These are phyloP conservation scores for Biscogniauxia mediterranea DNA, from an alignment of 2,329 filamentous ascomycete species.

Conservation along the genomic window DNA sequence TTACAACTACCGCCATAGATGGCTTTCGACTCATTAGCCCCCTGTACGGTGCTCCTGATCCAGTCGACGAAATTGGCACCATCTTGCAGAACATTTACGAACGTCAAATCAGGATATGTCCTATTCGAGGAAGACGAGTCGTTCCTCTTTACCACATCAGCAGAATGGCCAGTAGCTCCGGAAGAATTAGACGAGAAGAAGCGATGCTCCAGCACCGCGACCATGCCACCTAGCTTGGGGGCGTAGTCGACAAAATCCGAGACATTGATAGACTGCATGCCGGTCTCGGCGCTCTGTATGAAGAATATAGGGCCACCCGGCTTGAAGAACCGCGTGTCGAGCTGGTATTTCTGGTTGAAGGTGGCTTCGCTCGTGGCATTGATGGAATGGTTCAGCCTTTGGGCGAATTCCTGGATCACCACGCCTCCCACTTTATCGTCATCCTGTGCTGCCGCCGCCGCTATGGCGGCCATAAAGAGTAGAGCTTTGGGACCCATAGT, in stretches of 20 bases:
- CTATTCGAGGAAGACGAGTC: conserved; percentile 2
- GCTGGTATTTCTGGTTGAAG: conserved; percentile 20
- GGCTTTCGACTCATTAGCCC: conserved; percentile 13
- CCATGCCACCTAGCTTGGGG: conserved; percentile 15
- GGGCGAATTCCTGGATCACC: conserved; percentile 13
- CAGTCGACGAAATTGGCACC: conserved; percentile 19
- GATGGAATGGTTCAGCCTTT: conserved; percentile 16
- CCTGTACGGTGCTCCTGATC: conserved; percentile 18
- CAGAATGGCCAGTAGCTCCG: conserved; percentile 13
- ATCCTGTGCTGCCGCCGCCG: not conserved
- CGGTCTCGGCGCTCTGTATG: conserved; percentile 17
- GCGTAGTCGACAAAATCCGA: conserved; percentile 21
- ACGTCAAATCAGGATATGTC: conserved; percentile 8
- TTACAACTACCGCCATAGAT: conserved; percentile 16
- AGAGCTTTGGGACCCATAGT: not conserved
- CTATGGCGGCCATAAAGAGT: not conserved
- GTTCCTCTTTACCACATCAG: conserved; percentile 10
- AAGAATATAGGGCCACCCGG: conserved; percentile 22
- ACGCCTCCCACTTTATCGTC: not conserved
- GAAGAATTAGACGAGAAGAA: conserved; percentile 18
- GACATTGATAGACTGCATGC: conserved; percentile 14
- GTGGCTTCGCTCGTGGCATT: conserved; percentile 10
- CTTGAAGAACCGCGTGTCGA: conserved; percentile 16
- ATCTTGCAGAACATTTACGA: conserved; percentile 22
- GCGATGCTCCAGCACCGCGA: conserved; percentile 21